Evolutionary conservation across 495 filamentous ascomycete species (phyloP), one percentile per base, ranked within the genome.

Genomic region (Bryoglossum gracile): DNA sequence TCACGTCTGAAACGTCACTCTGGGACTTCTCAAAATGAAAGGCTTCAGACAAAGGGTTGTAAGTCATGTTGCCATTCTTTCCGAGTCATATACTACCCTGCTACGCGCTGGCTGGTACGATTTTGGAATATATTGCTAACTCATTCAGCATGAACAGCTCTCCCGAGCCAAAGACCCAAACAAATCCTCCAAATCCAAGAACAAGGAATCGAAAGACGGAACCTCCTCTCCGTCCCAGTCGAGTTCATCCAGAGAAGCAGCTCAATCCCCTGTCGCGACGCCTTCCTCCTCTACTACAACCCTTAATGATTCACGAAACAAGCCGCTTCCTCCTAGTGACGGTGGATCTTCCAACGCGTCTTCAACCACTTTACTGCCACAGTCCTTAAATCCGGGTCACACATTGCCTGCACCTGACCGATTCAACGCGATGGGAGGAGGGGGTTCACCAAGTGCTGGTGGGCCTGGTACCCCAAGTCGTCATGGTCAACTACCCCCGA

Each of bases 11-110:
- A 55, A 45, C 52, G 46, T 30, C 35, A 24, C 4, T 19, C 17
- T 66, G 25, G 61, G 61, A 34, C 37, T 65, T 13, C 14, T 34
- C 54, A 89, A 78, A 71, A 97, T 98, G 92, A 96, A 95, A 74
- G 83, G 87, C 63, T 95, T 98, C 69, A 85, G 92, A 72, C 88
- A 94, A 74, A 84, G 86, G 84, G 94, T 97, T 73, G 91, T 95
- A 76, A 76, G 91, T 84, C 59, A 52, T 57, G 23, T 45, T 37
- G 28, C 22, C 43, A 21, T 24, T 28, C 26, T 1, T 22, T 25
- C 25, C 10, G 35, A 3, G 25, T 8, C 16, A 11, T 14, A 22
- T 54, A 28, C 8, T 14, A 19, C 10, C 16, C 18, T 41, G 28
- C n/a, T 30, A 28, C 25, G 21, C 30, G 16, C 28, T 43, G 21